These are phyloP conservation scores for Bolboschoenus planiculmis DNA, from an alignment of 176 grass and related monocot species.

Conservation along the genomic window DNA sequence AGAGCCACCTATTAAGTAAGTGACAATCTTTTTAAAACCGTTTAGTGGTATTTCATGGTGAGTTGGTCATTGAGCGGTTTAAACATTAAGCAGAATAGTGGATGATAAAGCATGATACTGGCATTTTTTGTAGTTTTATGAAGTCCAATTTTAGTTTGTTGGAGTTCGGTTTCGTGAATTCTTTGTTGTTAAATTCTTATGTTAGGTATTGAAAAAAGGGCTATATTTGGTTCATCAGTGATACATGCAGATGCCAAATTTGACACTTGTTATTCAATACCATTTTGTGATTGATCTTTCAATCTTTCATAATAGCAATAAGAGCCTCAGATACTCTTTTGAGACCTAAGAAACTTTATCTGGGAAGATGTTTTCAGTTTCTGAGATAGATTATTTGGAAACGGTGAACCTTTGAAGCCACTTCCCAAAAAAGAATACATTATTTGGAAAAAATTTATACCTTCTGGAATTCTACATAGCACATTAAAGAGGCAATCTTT, in stretches of 20 bases:
- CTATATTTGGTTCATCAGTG: not conserved
- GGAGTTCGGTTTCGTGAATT: not conserved
- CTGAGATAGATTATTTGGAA: not conserved
- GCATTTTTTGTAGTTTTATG: not conserved
- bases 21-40: not conserved
- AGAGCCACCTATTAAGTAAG: constrained; percentile 84
- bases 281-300: not conserved
- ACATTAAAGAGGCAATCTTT: not conserved
- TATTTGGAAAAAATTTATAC: not conserved
- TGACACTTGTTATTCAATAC: not conserved
- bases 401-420: not conserved
- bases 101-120: not conserved
- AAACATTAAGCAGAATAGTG: not conserved
- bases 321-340: not conserved
- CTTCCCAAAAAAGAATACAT: not conserved
- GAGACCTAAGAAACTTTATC: not conserved
- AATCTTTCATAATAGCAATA: not conserved
- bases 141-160: not conserved
- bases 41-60: not conserved
- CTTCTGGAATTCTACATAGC: not conserved
- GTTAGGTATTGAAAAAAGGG: not conserved
- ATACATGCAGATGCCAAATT: not conserved
- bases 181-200: not conserved
- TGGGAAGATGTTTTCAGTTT: not conserved
- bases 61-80: not conserved